Percentiles rank a stretch among this genome's conserved stretches.
These are phyloP conservation scores for Cicer bijugum DNA, from an alignment of 306 rosid species.

Conservation along the genomic window DNA sequence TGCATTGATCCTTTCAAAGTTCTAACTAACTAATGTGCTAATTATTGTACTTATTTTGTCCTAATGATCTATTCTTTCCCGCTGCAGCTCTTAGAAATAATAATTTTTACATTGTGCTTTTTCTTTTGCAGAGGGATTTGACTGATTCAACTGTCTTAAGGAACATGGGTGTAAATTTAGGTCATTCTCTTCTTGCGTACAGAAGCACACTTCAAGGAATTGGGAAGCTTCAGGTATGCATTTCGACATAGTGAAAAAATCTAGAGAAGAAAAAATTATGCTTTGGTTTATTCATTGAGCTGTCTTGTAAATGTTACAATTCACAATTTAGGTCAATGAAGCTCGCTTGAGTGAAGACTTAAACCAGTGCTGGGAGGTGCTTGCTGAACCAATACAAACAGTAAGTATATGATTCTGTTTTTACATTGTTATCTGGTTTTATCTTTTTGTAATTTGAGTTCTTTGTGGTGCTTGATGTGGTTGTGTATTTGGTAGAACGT, in stretches of 20 bases:
- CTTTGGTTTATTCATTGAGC: not conserved
- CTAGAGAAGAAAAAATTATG: not conserved
- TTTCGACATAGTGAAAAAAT: conserved; percentile 1
- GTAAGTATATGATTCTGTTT: conserved; percentile 54
- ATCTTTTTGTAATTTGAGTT: conserved; percentile 10
- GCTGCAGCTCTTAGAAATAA: conserved; percentile 30
- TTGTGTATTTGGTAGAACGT: conserved; percentile 25
- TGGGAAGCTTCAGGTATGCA: conserved; percentile 79
- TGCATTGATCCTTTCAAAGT: not conserved
- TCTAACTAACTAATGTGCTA: not conserved
- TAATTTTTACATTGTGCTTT: conserved; percentile 1
- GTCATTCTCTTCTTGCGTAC: conserved; percentile 91
- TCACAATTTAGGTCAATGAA: conserved; percentile 66
- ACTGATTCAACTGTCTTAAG: conserved; percentile 96
- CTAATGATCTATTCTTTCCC: not conserved
- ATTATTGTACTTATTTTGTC: not conserved
- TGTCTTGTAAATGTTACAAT: conserved; percentile 40
- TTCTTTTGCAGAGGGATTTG: conserved; percentile 66
- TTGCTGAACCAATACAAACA: conserved; percentile 95
- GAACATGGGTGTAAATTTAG: conserved; percentile 88
- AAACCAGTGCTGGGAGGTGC: conserved; percentile 92
- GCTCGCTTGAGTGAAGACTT: conserved; percentile 78
- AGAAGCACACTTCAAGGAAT: conserved; percentile 85
- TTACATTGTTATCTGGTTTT: conserved; percentile 17
- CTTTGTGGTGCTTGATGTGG: not conserved